Base-by-base conservation (phyloP, 495 filamentous ascomycete species). In the Chaetomium cochliodes region DNA sequence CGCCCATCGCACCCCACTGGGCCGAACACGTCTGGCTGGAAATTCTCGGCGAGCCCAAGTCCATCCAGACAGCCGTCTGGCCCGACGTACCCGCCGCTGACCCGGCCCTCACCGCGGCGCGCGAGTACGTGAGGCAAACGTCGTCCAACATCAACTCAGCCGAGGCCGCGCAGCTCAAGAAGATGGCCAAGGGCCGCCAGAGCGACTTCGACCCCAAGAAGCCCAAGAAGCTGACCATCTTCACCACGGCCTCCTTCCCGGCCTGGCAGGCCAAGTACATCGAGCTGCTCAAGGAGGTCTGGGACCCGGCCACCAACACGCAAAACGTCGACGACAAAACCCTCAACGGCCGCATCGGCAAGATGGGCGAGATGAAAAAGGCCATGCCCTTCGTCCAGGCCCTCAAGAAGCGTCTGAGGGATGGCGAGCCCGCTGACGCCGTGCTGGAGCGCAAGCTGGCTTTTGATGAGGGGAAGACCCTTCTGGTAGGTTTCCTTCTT, bases 331-430 rank as follows among this genome's bases (percentile, higher is more conserved):
- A 96, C 66, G 91, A 96, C 71, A 96, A 94, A 80, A 85, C 84
- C 60, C 78, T 97, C 22, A 90, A 85, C 69, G 84, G 84, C 57
- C 84, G 87, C 70, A 84, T 93, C 23, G 84, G 82, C 69, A 92
- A 92, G 79, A 84, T 94, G 71, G 76, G 76, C 52, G 93, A 97
- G 77, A 91, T 90, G 84, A 98, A 98, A 85, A 92, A 93, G 77
- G 93, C 91, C 28, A 98, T 98, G 94, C 96, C 96, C 6, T 98
- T 97, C 71, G 87, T 98, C 5, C 92, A 98, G 76, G 77, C 72
- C 1, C 77, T 98, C 56, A 97, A 97, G 88, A 88, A 85, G 70
- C 84, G 90, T 22, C 82, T 98, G 26, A 74, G 88, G 51, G 74
- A 72, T 23, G 85, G 84, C 47, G 83, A 86, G 72, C 76, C 81